Percentiles rank a stretch among this genome's conserved stretches.
Evolutionary conservation across 2,329 filamentous ascomycete genomes (phyloP).

Genomic region (Phialocephala subalpina): DNA sequence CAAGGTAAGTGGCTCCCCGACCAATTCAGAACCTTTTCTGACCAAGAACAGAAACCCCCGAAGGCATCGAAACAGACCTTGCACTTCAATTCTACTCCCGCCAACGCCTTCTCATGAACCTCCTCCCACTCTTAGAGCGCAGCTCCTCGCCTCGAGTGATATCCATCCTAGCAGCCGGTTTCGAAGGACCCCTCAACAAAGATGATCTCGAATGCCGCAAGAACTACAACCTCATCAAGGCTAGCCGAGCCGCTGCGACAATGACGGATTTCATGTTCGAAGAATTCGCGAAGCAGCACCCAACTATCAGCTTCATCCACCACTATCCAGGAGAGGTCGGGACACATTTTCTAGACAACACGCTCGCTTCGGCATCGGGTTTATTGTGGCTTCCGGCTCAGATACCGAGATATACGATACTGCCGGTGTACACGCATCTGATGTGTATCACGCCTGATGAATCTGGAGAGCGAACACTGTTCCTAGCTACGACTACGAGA

Average conservation of each 20-base stretch:
- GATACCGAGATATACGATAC: slow-evolving; percentile 25
- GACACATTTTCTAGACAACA: slow-evolving; percentile 41
- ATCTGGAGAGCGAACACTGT: slow-evolving; percentile 47
- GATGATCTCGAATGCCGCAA: slow-evolving; percentile 51
- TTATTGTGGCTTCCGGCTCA: slow-evolving; percentile 25
- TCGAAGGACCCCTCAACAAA: slow-evolving; percentile 56
- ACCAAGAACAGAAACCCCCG: slow-evolving; percentile 55
- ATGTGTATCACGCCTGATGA: slow-evolving; percentile 36
- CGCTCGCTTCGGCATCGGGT: slow-evolving; percentile 32
- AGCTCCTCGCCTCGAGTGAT: slow-evolving; percentile 56
- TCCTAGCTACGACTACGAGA: slow-evolving; percentile 46
- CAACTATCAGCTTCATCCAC: slow-evolving; percentile 49
- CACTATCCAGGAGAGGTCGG: slow-evolving; percentile 44
- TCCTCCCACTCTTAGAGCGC: slow-evolving; percentile 63
- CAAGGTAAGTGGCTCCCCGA: slow-evolving; percentile 14
- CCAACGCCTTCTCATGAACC: slow-evolving; percentile 60
- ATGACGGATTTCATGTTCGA: slow-evolving; percentile 58
- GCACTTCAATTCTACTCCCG: slow-evolving; percentile 63
- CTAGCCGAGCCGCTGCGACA: slow-evolving; percentile 53
- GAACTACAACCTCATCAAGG: slow-evolving; percentile 43
- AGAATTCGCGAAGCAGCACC: slow-evolving; percentile 52
- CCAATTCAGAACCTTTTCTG: background rate
- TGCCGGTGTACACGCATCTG: slow-evolving; percentile 38
- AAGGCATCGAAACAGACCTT: slow-evolving; percentile 59
- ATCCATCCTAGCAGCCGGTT: slow-evolving; percentile 56